These are phyloP conservation scores for Tylopilus balloui DNA, from an alignment of 768 basidiomycete species.

Conservation along the genomic window DNA sequence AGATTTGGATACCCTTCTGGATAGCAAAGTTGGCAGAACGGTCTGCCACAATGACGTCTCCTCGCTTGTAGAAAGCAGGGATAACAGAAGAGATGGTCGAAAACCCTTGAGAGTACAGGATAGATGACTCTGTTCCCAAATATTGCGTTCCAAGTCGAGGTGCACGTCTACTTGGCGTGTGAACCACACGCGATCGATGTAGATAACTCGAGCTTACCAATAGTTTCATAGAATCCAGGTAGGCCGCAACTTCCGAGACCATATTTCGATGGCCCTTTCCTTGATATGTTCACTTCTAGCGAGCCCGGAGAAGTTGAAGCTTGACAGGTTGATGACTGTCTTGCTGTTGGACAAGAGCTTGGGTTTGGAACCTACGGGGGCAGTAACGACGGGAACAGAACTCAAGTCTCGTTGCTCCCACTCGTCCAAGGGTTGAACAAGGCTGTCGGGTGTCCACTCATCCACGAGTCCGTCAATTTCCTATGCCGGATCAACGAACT, in stretches of 20 bases:
- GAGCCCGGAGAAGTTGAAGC: slow-evolving; percentile 88
- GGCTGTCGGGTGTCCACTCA: slow-evolving; percentile 88
- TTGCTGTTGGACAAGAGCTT: slow-evolving; percentile 68
- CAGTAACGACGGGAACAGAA: slow-evolving; percentile 71
- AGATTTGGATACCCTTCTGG: slow-evolving; percentile 93
- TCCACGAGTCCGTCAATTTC: slow-evolving; percentile 96
- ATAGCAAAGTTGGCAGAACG: slow-evolving; percentile 94
- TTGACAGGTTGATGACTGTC: slow-evolving; percentile 78
- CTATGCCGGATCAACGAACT: slow-evolving; percentile 36
- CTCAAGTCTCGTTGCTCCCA: slow-evolving; percentile 66
- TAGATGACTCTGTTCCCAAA: slow-evolving; percentile 81
- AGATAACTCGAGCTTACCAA: slow-evolving; percentile 53
- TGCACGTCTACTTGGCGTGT: slow-evolving; percentile 69
- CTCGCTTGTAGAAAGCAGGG: slow-evolving; percentile 95
- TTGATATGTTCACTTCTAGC: slow-evolving; percentile 86
- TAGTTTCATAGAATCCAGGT: slow-evolving; percentile 93
- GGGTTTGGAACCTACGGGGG: slow-evolving; percentile 79
- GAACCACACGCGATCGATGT: background rate
- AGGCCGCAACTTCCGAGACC: slow-evolving; percentile 96
- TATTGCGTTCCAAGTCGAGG: slow-evolving; percentile 79
- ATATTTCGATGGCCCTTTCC: slow-evolving; percentile 82
- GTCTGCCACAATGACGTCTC: slow-evolving; percentile 97
- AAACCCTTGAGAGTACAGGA: slow-evolving; percentile 93
- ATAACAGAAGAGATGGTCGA: slow-evolving; percentile 91
- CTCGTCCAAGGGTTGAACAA: slow-evolving; percentile 57